These are phyloP conservation scores for Elaeis oleifera DNA, from an alignment of 202 grass and related monocot species.

Conservation along the genomic window DNA sequence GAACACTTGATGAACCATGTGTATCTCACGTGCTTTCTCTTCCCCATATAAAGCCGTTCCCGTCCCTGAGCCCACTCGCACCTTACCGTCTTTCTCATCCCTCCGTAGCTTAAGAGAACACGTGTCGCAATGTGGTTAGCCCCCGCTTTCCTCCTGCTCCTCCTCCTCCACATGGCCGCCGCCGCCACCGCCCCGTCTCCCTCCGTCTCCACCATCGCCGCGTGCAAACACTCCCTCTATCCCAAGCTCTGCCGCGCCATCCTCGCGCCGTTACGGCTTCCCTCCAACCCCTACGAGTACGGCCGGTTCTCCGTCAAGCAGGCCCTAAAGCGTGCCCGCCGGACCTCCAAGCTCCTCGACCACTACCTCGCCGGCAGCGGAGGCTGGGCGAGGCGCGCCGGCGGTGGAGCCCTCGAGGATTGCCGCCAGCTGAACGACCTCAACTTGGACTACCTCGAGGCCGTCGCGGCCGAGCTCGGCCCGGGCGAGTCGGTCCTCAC, in stretches of 20 bases:
- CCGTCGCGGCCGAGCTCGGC: not conserved
- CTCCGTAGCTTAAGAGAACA: too few species aligned
- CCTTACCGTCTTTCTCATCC: too few species aligned
- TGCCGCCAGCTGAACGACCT: not conserved
- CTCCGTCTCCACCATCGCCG: not conserved
- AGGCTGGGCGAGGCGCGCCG: not conserved
- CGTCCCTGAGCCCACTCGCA: too few species aligned
- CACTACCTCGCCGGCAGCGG: not conserved
- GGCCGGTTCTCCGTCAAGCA: not conserved
- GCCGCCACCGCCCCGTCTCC: not conserved
- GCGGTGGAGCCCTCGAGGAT: slow-evolving; percentile 3
- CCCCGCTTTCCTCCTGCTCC: too few species aligned
- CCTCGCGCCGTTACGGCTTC: not conserved
- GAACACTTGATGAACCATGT: too few species aligned
- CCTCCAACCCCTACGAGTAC: slow-evolving; percentile 2
- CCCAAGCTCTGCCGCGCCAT: not conserved
- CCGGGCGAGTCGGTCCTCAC: not conserved
- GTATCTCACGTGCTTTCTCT: too few species aligned
- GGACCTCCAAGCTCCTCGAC: not conserved
- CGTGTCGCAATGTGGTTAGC: too few species aligned
- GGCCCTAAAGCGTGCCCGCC: not conserved
- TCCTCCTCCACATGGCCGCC: not conserved
- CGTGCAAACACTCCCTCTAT: not conserved
- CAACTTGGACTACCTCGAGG: not conserved
- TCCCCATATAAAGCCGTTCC: too few species aligned